Evolutionary conservation across 106 monocot species (phyloP).

Genomic region (Apostasia ramifera): DNA sequence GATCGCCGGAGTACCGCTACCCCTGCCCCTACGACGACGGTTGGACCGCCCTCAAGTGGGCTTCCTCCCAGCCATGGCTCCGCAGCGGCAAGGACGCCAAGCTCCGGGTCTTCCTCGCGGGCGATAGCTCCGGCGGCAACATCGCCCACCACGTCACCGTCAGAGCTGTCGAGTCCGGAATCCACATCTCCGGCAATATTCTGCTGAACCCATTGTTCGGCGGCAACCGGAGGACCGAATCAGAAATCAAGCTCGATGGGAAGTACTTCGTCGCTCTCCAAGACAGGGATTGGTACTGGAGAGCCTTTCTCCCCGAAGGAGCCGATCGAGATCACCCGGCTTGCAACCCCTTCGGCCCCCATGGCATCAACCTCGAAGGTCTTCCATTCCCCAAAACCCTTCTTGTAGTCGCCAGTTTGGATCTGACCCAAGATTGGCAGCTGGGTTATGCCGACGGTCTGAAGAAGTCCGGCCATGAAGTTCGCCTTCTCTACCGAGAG

Average conservation of each 20-base stretch:
- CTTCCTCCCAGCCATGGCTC: slow-evolving; percentile 45
- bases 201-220: slow-evolving; percentile 89
- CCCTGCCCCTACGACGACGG: slow-evolving; percentile 87
- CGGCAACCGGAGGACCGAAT: slow-evolving; percentile 47
- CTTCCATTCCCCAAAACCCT: slow-evolving; percentile 61
- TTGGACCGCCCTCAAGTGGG: slow-evolving; percentile 77
- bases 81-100: slow-evolving; percentile 25
- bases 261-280: slow-evolving; percentile 85
- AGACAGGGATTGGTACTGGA: slow-evolving; percentile 94
- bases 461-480: slow-evolving; percentile 44
- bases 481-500: slow-evolving; percentile 53
- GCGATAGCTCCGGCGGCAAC: slow-evolving; percentile 91
- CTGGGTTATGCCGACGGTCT: slow-evolving; percentile 58
- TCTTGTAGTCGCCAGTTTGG: slow-evolving; percentile 63
- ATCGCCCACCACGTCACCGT: slow-evolving; percentile 79
- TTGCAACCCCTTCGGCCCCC: slow-evolving; percentile 78
- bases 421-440: slow-evolving; percentile 65
- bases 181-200: slow-evolving; percentile 57
- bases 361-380: slow-evolving; percentile 27
- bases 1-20: slow-evolving; percentile 70
- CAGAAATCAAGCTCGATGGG: slow-evolving; percentile 59
- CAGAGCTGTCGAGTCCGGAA: slow-evolving; percentile 41
- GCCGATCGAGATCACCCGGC: slow-evolving; percentile 77
- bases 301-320: slow-evolving; percentile 77
- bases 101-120: slow-evolving; percentile 53